Evolutionary conservation across 495 filamentous ascomycete genomes (phyloP).

Genomic region (Penicillium chermesinum): DNA sequence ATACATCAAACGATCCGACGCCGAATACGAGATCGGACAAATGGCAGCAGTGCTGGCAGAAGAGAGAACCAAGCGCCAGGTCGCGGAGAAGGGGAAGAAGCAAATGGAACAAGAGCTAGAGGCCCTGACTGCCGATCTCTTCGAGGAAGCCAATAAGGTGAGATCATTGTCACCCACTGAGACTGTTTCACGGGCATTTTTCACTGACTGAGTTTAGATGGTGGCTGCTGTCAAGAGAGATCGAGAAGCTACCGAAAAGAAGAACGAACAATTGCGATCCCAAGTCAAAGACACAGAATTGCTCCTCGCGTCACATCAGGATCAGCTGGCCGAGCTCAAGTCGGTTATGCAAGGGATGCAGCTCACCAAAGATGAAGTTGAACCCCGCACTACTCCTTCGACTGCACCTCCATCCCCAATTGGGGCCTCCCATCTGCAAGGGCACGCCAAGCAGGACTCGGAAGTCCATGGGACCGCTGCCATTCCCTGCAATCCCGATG

Average conservation of each 20-base stretch:
- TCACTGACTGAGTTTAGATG: conserved; percentile 55
- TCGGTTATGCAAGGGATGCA: conserved; percentile 83
- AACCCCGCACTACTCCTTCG: conserved; percentile 50
- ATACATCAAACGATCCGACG: conserved; percentile 62
- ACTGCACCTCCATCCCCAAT: conserved; percentile 67
- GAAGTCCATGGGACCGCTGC: conserved; percentile 17
- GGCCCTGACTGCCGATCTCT: conserved; percentile 79
- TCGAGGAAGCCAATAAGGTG: conserved; percentile 91
- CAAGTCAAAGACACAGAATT: conserved; percentile 79
- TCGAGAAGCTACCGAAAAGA: conserved; percentile 67
- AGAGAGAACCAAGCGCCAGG: conserved; percentile 53
- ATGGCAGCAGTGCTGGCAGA: conserved; percentile 61
- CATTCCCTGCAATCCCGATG: conserved; percentile 35
- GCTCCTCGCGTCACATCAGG: conserved; percentile 84
- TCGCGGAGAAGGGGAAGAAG: conserved; percentile 66
- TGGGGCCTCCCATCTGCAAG: conserved; percentile 20
- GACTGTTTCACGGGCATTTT: background rate
- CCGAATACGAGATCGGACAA: conserved; percentile 64
- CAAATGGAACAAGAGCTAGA: conserved; percentile 80
- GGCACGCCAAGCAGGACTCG: conserved; percentile 15
- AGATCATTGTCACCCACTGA: conserved; percentile 1
- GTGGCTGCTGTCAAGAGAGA: conserved; percentile 74
- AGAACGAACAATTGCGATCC: conserved; percentile 71
- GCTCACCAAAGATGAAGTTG: conserved; percentile 62
- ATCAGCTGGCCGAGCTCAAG: conserved; percentile 89